phyloP scores from a whole-genome alignment of 2,329 filamentous ascomycete genomes.

The Aspergillus transmontanensis region DNA sequence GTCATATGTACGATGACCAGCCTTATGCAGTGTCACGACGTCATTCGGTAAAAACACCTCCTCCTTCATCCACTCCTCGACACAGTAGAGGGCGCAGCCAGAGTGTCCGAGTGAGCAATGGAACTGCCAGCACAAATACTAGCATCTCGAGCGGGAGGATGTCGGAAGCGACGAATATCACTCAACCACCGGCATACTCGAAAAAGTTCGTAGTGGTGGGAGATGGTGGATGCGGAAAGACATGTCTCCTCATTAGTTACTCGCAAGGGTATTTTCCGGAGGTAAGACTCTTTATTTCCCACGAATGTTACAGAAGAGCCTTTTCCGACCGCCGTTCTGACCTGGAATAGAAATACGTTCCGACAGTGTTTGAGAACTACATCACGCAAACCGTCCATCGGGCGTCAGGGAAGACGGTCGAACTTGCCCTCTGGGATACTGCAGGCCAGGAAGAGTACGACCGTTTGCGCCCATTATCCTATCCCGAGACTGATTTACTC shows the following conservation, averaged over 20 bases:
- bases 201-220: conserved; percentile 99
- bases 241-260: conserved; percentile 96
- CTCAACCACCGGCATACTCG: conserved; percentile 88
- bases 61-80: conserved; percentile 44
- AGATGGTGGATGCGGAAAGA: conserved; percentile 98
- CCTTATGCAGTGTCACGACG: conserved; percentile 60
- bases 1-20: conserved; percentile 44
- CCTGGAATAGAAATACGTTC: conserved; percentile 86
- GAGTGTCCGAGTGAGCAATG: conserved; percentile 75
- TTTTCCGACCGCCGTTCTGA: conserved; percentile 7
- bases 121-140: conserved; percentile 83
- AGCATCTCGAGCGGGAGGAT: conserved; percentile 73
- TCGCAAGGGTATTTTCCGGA: conserved; percentile 98
- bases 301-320: neutral
- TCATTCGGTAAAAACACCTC: conserved; percentile 51
- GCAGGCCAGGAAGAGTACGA: conserved; percentile 99
- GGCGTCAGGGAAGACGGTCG: conserved; percentile 87
- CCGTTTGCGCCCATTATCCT: conserved; percentile 89
- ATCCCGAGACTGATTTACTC: conserved; percentile 95
- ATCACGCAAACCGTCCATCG: conserved; percentile 94
- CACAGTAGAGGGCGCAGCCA: conserved; percentile 55
- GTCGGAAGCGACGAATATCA: conserved; percentile 80
- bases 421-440: conserved; percentile 97
- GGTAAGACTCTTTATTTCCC: conserved; percentile 57
- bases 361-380: conserved; percentile 99